Percentiles rank a stretch among this genome's conserved stretches.
phyloP scores from a whole-genome alignment of 2,329 filamentous ascomycete genomes.

The Fusarium liriodendri region DNA sequence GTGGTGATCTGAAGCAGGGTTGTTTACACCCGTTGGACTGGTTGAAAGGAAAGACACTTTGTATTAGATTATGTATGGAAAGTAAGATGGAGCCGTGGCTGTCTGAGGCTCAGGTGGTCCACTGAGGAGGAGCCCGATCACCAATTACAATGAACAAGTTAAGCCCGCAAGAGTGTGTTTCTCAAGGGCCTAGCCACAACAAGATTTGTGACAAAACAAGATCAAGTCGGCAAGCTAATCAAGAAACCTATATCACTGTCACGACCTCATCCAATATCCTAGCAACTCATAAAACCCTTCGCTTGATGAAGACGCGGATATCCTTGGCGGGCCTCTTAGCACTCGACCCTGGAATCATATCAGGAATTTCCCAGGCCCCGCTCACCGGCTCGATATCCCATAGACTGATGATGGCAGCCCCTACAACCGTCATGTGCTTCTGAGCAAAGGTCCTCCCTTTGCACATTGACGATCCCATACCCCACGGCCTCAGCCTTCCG shows the following conservation, averaged over 20 bases:
- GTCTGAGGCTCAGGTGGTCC: background rate
- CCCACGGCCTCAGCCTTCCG: conserved; percentile 39
- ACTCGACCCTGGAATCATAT: conserved; percentile 23
- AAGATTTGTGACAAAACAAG: background rate
- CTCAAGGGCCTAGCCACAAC: too few species aligned
- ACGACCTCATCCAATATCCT: background rate
- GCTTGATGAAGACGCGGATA: conserved; percentile 32
- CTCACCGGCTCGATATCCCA: conserved; percentile 27
- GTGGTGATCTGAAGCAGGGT: background rate
- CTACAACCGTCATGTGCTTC: conserved; percentile 34
- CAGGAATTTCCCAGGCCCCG: conserved; percentile 24
- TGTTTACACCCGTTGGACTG: background rate
- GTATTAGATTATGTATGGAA: background rate
- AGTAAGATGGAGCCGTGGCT: background rate
- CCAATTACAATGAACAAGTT: too few species aligned
- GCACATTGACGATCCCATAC: conserved; percentile 34
- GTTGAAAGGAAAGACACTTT: background rate
- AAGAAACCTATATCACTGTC: background rate
- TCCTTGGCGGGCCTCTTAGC: conserved; percentile 26
- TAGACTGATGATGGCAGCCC: conserved; percentile 26
- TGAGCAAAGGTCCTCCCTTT: conserved; percentile 43
- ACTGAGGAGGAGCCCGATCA: too few species aligned
- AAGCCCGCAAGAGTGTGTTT: too few species aligned
- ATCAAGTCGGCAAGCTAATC: background rate
- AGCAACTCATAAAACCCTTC: background rate